Evolutionary conservation across 371 early-diverging fungal species (phyloP).

Genomic region (Batrachochytrium dendrobatidis): DNA sequence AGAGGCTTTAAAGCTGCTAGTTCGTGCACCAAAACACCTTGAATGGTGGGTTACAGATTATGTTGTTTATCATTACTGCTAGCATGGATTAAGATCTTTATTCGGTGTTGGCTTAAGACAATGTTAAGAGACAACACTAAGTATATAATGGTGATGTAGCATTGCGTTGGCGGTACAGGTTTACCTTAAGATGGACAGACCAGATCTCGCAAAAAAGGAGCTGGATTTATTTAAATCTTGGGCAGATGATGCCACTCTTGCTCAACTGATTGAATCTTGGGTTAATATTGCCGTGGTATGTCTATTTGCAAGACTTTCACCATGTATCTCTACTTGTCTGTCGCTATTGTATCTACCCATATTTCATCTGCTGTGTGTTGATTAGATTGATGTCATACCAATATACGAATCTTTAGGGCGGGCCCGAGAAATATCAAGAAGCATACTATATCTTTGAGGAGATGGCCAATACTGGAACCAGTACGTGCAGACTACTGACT

Average conservation of each 20-base stretch:
- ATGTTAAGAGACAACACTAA: constrained; percentile 1
- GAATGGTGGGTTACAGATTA: constrained; percentile 57
- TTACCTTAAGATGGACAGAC: constrained; percentile 70
- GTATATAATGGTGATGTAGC: constrained; percentile 33
- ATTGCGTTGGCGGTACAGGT: constrained; percentile 69
- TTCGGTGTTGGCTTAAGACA: neutral
- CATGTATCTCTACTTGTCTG: too few species aligned
- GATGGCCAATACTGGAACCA: constrained; percentile 66
- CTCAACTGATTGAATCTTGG: constrained; percentile 93
- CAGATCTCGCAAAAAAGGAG: constrained; percentile 82
- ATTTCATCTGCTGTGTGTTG: too few species aligned
- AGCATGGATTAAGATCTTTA: neutral
- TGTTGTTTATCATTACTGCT: neutral
- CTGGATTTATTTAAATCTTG: constrained; percentile 63
- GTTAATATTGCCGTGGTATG: constrained; percentile 60
- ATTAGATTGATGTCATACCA: neutral
- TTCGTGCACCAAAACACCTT: constrained; percentile 61
- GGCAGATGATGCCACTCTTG: constrained; percentile 77
- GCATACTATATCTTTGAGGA: constrained; percentile 92
- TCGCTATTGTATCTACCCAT: too few species aligned
- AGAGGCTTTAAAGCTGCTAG: constrained; percentile 59
- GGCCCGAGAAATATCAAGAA: constrained; percentile 69
- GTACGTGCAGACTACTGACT: constrained; percentile 64
- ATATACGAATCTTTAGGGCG: too few species aligned
- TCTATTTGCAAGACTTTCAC: neutral